These are phyloP conservation scores for Neonectria ditissima DNA, from an alignment of 2,329 filamentous ascomycete species.

Conservation along the genomic window DNA sequence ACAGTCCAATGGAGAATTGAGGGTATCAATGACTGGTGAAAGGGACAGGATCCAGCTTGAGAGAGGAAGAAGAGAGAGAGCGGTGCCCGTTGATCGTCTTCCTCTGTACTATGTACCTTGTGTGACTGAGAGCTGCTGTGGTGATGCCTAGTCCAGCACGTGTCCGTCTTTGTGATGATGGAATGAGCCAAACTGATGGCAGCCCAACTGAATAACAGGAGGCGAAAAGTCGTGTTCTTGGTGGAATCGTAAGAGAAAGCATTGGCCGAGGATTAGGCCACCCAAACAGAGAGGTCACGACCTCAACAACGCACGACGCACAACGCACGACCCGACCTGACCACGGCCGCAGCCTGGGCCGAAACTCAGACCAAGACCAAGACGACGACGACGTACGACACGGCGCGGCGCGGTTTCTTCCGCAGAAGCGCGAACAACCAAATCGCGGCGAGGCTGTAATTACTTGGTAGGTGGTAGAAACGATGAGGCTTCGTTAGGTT, in stretches of 20 bases:
- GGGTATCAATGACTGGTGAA: constrained; percentile 1
- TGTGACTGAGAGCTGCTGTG: background rate
- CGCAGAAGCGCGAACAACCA: background rate
- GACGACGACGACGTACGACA: background rate
- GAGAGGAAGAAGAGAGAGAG: background rate
- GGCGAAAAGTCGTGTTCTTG: background rate
- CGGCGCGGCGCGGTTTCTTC: background rate
- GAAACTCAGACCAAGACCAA: no score
- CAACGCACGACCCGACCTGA: background rate
- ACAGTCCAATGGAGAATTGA: constrained; percentile 14
- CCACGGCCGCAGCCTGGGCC: constrained; percentile 24
- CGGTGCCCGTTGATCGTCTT: background rate
- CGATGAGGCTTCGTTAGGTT: constrained; percentile 9
- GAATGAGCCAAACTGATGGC: background rate
- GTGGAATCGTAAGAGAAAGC: constrained; percentile 11
- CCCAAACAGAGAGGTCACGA: background rate
- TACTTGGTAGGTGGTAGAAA: background rate
- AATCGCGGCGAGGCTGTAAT: background rate
- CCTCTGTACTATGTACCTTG: background rate
- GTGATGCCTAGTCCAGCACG: background rate
- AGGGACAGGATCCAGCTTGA: background rate
- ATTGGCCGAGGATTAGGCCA: constrained; percentile 8
- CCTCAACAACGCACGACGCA: background rate
- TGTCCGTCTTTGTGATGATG: background rate
- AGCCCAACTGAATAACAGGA: no score